Evolutionary conservation across 495 filamentous ascomycete species (phyloP), one percentile per base, ranked within the genome.

Genomic region (Daldinia loculata): DNA sequence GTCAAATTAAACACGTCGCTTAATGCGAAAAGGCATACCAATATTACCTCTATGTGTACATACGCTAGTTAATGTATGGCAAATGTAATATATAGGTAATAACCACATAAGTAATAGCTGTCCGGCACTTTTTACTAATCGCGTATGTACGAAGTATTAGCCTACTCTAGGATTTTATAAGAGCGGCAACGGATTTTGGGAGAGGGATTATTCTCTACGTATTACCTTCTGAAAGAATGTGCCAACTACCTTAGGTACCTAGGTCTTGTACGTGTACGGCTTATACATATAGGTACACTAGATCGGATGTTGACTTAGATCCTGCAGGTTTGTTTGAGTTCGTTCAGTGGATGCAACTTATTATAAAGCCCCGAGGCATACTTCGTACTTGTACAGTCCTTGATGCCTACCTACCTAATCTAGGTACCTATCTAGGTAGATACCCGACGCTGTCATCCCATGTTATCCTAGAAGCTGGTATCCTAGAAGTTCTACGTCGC

Each of bases 381-480:
- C 17, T 52, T 64, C 2, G 38, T 29, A n/a, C n/a, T 29, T 1
- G 5, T 34, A 4, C 19, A 34, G 61, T 19, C n/a, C 39, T 26
- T 17, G 17, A 22, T 24, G 43, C 9, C 43, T 48, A 36, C 34
- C 32, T 36, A 32, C 2, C 30, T 32, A 32, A n/a, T n/a, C n/a
- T 26, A 26, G 26, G 26, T 27, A 27, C 26, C 34, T 36, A 34
- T 14, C 34, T 36, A 36, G 29, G 36, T 15, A 34, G 53, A 30
- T n/a, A 59, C 30, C 61, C 34, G 29, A 59, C 38, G 60, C 50
- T 68, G 69, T 72, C 69, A 61, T 72, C 69, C 69, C 53, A 71
- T 63, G 32, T 58, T 26, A 36, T 45, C n/a, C 19, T 27, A 36
- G 39, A 61, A 36, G 34, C 14, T 14, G 12, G 34, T 36, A 36